phyloP scores from a whole-genome alignment of 768 basidiomycete species.

The Leccinum incarnatum region DNA sequence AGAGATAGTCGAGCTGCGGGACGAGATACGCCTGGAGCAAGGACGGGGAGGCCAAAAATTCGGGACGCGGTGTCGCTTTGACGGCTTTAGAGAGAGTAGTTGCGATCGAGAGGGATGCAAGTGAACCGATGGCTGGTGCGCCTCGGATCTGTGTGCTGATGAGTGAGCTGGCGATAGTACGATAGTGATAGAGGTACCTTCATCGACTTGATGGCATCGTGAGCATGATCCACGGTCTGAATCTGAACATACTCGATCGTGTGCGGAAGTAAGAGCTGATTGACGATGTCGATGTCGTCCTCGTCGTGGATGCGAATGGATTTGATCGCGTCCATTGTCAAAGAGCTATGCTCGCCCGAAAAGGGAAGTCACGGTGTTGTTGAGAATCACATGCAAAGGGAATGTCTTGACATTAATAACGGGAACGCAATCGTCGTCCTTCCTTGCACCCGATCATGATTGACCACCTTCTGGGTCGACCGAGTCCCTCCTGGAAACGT shows the following conservation, averaged over 20 bases:
- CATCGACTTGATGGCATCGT: conserved; percentile 95
- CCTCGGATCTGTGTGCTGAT: conserved; percentile 64
- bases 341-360: conserved; percentile 11
- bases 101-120: conserved; percentile 80
- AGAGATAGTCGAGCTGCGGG: conserved; percentile 66
- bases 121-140: conserved; percentile 92
- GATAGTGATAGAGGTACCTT: conserved; percentile 52
- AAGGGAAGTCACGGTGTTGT: conserved; percentile 9
- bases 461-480: conserved; percentile 87
- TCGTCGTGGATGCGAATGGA: conserved; percentile 43
- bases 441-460: conserved; percentile 58
- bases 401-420: neutral
- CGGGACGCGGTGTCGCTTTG: conserved; percentile 43
- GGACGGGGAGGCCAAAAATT: conserved; percentile 52
- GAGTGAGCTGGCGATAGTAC: neutral
- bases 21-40: conserved; percentile 54
- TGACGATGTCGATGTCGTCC: conserved; percentile 75
- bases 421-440: neutral
- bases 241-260: conserved; percentile 65
- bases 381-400: conserved; percentile 35
- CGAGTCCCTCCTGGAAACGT: conserved; percentile 88
- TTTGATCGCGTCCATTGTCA: conserved; percentile 25
- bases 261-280: conserved; percentile 86
- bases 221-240: conserved; percentile 75
- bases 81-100: conserved; percentile 58